These are phyloP conservation scores for Lactuca saligna DNA, from an alignment of 129 eudicot species.

Conservation along the genomic window DNA sequence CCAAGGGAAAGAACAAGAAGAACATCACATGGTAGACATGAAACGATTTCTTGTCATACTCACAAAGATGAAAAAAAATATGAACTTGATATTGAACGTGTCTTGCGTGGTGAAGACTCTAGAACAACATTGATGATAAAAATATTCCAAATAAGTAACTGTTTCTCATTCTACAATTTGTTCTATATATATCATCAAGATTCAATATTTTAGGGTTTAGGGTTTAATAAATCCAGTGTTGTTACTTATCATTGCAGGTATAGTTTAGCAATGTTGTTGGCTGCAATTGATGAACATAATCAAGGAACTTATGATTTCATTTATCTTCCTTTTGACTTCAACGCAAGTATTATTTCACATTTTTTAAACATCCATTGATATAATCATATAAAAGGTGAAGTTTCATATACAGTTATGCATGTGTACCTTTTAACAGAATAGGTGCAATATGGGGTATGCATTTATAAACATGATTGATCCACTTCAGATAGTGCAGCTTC, in stretches of 20 bases:
- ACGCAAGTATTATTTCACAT: constrained; percentile 30
- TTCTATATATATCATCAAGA: too few relatives aligned
- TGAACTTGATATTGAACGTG: constrained; percentile 59
- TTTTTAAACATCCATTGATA: neutral
- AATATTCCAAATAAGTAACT: constrained; percentile 66
- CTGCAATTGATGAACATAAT: constrained; percentile 43
- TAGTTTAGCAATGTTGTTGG: constrained; percentile 45
- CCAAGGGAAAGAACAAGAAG: constrained; percentile 47
- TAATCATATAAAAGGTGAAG: too few relatives aligned
- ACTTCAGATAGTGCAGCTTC: constrained; percentile 36
- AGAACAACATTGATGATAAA: constrained; percentile 64
- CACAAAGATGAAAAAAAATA: constrained; percentile 41
- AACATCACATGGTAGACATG: constrained; percentile 39
- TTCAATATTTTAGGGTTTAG: too few relatives aligned
- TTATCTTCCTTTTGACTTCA: constrained; percentile 51
- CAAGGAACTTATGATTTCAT: constrained; percentile 49
- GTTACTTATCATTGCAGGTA: constrained; percentile 22
- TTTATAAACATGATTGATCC: constrained; percentile 52
- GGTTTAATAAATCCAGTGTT: too few relatives aligned
- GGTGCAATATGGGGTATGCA: constrained; percentile 51
- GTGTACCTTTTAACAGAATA: constrained; percentile 29
- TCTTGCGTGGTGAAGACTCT: constrained; percentile 51
- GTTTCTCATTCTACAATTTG: neutral
- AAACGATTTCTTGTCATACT: constrained; percentile 30
- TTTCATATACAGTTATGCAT: too few relatives aligned